Percentiles rank a stretch among this genome's conserved stretches.
Conservation (phyloP, 371 early-diverging fungal species). For the Entomophthora muscae region DNA sequence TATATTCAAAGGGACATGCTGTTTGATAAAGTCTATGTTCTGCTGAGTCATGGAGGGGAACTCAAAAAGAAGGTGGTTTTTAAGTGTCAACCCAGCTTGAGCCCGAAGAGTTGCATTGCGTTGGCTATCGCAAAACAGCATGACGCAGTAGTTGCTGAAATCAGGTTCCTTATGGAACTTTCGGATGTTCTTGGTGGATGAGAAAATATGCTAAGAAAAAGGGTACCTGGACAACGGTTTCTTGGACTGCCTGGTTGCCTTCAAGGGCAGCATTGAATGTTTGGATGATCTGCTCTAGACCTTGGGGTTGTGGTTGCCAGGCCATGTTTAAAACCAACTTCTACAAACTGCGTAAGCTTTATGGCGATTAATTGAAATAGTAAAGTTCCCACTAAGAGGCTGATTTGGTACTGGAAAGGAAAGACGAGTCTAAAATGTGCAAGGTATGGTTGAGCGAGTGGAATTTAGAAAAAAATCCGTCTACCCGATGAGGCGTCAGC, state of each 20-base stretch:
- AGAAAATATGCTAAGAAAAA: constrained; percentile 7
- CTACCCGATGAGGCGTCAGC: too few relatives aligned
- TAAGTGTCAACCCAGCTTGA: constrained; percentile 75
- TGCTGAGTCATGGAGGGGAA: constrained; percentile 35
- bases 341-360: too few relatives aligned
- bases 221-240: background rate
- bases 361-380: too few relatives aligned
- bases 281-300: constrained; percentile 36
- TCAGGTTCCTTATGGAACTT: constrained; percentile 70
- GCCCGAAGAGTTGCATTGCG: constrained; percentile 44
- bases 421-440: too few relatives aligned
- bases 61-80: constrained; percentile 59
- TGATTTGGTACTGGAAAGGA: too few relatives aligned
- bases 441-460: too few relatives aligned
- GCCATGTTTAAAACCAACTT: constrained; percentile 17
- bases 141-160: constrained; percentile 74
- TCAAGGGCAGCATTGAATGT: constrained; percentile 38
- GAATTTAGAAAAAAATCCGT: too few relatives aligned
- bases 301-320: constrained; percentile 40
- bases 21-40: constrained; percentile 56
- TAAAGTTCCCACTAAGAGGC: too few relatives aligned
- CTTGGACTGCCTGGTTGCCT: constrained; percentile 29
- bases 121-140: constrained; percentile 57
- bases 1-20: constrained; percentile 43
- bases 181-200: constrained; percentile 51